Evolutionary conservation across 83 land plant species (phyloP), one percentile per base, ranked within the genome.

Genomic region (Picea abies): DNA sequence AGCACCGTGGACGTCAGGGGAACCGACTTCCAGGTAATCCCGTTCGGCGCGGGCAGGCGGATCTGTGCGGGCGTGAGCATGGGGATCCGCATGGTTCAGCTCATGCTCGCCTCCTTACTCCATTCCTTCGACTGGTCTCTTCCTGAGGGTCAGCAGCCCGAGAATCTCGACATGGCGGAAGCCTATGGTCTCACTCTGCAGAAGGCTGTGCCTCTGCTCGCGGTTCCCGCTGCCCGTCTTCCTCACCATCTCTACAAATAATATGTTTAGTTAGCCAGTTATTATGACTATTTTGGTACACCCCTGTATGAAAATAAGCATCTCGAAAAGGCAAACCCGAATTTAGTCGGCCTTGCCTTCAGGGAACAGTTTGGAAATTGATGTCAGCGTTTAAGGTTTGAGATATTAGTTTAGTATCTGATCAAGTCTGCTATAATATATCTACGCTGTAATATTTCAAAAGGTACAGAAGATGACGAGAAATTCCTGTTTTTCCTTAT

Each of bases 31-130:
- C 89, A 94, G 75, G 83, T 87, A 60, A 90, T 94, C 3, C 91
- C 92, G 52, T 91, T 90, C 75, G 95, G 96, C 5, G 86, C 88
- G 44, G 95, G 86, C 22, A 83, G 96, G 78, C 85, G 93, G 72
- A 90, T 90, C 0, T 90, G 92, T 63, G 90, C 88, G 8, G 92
- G 92, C 9, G 58, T 88, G 85, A 86, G 83, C 67, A 39, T 88
- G 84, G 92, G 92, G 26, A 17, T 88, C 77, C 62, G 87, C 20
- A 84, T 86, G 88, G 92, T 90, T 65, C 83, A 82, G 70, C 23
- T 90, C 6, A 47, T 86, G 49, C 81, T 90, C 0, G 92, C 87
- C 14, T 88, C 84, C 15, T 60, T 90, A 61, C 78, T 86, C 49
- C 90, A 90, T 61, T 84, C 84, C 1, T 90, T 90, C 80, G 79